Evolutionary conservation across 2,329 filamentous ascomycete species (phyloP).

Genomic region (Aspergillus oerlinghausenensis): DNA sequence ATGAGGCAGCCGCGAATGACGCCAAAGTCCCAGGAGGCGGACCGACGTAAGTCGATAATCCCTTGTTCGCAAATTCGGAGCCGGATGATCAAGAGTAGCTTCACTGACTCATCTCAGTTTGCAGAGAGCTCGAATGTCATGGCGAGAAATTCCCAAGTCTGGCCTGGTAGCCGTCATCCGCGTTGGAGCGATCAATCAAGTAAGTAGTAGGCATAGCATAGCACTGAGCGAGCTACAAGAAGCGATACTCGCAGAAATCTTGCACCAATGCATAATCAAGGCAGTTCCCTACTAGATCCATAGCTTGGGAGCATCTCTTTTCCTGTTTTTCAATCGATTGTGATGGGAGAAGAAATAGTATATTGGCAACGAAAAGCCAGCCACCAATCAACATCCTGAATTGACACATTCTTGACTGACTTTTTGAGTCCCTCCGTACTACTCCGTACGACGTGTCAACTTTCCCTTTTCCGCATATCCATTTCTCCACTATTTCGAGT

Average conservation of each 20-base stretch:
- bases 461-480: constrained; percentile 9
- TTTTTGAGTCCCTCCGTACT: background rate
- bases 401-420: background rate
- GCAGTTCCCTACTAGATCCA: background rate
- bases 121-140: constrained; percentile 17
- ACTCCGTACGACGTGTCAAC: constrained; percentile 9
- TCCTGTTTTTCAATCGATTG: background rate
- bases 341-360: background rate
- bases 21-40: constrained; percentile 23
- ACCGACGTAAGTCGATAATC: constrained; percentile 19
- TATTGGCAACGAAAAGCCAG: background rate
- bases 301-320: too few species aligned
- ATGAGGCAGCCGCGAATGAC: constrained; percentile 22
- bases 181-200: background rate
- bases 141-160: constrained; percentile 4
- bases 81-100: background rate
- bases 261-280: background rate
- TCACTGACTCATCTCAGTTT: constrained; percentile 13
- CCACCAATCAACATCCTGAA: background rate
- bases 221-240: background rate
- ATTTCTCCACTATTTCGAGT: constrained; percentile 1
- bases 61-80: background rate
- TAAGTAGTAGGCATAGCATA: background rate
- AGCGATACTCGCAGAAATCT: background rate
- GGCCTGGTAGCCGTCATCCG: constrained; percentile 9